Percentiles rank a stretch among this genome's conserved stretches.
Conservation (phyloP, 1,139 yeast species). For the Maudiozyma humilis region DNA sequence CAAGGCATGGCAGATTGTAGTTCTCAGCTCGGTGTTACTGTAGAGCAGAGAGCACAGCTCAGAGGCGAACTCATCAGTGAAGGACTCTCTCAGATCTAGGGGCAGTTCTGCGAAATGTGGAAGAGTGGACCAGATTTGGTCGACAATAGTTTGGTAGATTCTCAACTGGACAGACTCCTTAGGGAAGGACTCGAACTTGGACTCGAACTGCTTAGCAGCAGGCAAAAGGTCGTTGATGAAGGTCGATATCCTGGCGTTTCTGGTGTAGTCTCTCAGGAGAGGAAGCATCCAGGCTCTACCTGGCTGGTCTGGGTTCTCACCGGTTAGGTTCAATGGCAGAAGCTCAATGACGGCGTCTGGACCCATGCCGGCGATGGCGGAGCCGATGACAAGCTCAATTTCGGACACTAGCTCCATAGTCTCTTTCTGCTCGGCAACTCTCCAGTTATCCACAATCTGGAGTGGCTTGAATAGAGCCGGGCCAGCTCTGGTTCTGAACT, state of each 20-base stretch:
- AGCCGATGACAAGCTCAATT: constrained; percentile 72
- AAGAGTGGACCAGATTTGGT: constrained; percentile 85
- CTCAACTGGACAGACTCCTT: constrained; percentile 59
- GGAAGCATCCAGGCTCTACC: constrained; percentile 97
- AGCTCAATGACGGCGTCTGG: constrained; percentile 70
- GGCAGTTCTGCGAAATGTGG: constrained; percentile 90
- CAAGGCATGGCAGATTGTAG: constrained; percentile 71
- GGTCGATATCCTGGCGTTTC: constrained; percentile 58
- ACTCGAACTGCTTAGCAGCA: constrained; percentile 48
- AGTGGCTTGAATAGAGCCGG: constrained; percentile 65
- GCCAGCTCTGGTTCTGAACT: constrained; percentile 58
- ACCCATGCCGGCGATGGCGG: constrained; percentile 73
- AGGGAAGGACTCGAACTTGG: constrained; percentile 31
- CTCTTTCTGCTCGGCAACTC: constrained; percentile 60
- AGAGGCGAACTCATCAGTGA: constrained; percentile 72
- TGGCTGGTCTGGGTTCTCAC: constrained; percentile 40
- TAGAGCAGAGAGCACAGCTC: constrained; percentile 66
- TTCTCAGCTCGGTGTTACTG: constrained; percentile 66
- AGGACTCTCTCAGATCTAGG: constrained; percentile 53
- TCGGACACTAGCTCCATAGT: constrained; percentile 65
- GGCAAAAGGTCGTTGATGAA: constrained; percentile 63
- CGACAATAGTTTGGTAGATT: constrained; percentile 72
- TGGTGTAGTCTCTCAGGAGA: constrained; percentile 77
- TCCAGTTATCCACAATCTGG: constrained; percentile 74
- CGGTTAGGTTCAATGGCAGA: constrained; percentile 69